Evolutionary conservation across 305 asterid genomes (phyloP).

Genomic region (Petunia hybrid): DNA sequence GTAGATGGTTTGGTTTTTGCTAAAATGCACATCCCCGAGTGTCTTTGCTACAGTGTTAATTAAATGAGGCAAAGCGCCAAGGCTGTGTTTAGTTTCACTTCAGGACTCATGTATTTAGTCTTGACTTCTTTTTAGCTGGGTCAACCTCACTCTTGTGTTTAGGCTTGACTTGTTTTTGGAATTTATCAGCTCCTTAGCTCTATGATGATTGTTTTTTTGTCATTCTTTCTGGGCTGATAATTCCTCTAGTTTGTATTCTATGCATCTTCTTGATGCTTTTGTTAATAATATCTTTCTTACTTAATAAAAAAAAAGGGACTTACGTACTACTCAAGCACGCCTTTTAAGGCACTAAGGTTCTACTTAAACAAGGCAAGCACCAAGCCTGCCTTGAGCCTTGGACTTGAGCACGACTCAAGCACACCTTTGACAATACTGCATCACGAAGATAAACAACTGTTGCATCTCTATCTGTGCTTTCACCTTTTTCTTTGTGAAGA

Average conservation of each 20-base stretch:
- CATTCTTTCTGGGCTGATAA: too few species aligned
- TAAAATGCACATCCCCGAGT: background rate
- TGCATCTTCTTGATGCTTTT: too few species aligned
- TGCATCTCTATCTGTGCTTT: constrained; percentile 14
- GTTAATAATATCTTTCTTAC: too few species aligned
- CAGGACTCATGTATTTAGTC: background rate
- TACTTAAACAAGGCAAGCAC: background rate
- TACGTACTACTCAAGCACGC: background rate
- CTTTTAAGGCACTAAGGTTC: constrained; percentile 6
- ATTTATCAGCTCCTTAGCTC: too few species aligned
- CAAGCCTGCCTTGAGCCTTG: background rate
- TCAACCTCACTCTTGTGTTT: too few species aligned
- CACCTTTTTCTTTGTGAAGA: constrained; percentile 17
- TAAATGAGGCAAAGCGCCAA: background rate
- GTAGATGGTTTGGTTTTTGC: background rate
- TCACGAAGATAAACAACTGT: constrained; percentile 2
- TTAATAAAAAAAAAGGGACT: too few species aligned
- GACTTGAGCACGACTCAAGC: background rate
- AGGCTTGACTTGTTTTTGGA: too few species aligned
- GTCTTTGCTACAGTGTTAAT: background rate
- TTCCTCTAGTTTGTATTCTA: too few species aligned
- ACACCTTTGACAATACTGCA: background rate
- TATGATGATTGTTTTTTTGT: too few species aligned
- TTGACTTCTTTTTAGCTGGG: too few species aligned
- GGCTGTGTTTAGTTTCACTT: background rate